Base-by-base conservation (phyloP, 2,329 filamentous ascomycete species). In the Epicoccum sorghinum region DNA sequence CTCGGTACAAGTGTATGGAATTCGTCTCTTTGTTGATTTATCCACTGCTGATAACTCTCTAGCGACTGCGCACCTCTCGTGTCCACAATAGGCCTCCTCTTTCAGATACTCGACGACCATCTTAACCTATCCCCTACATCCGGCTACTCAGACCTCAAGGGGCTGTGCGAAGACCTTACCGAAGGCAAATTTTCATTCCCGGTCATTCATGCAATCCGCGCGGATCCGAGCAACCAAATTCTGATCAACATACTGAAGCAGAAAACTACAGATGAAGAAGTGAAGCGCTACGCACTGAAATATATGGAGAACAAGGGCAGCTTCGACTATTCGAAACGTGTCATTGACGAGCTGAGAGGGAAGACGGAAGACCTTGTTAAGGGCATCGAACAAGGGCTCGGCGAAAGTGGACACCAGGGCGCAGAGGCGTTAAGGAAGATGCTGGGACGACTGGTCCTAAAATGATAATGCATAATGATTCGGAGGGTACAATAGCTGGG, bases 141-240 rank as follows among this genome's bases (percentile, higher is more conserved):
- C 2, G 73, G 68, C 68, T 97, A 97, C 80, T 87, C 87, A 33
- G 81, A 89, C 60, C 93, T 96, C 75, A 98, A 98, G 79, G 95
- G 93, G 44, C 84, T 96, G 64, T 96, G 91, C 75, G 93, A 98
- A 79, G 95, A 98, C 76, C 78, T 98, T 65, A 97, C 92, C 1
- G 95, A 98, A 78, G 93, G 93, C 60, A 98, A 98, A 81, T 97
- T 97, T 79, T 93, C 89, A 24, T 97, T 97, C 73, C 92, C 93
- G 36, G 88, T 98, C 67, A 96, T 98, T 67, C 93, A 98, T 78
- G 89, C 89, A 73, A 96, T 98, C 64, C 89, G 90, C 58, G 78
- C 88, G 55, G 85, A 92, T 70, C 90, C 85, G 14, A 77, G 79
- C 27, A 90, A 92, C 70, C 80, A 89, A 63, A 88, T 96, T 68